Base-by-base conservation (phyloP, 805 yeast species). In the Sungouiella thailandica region DNA sequence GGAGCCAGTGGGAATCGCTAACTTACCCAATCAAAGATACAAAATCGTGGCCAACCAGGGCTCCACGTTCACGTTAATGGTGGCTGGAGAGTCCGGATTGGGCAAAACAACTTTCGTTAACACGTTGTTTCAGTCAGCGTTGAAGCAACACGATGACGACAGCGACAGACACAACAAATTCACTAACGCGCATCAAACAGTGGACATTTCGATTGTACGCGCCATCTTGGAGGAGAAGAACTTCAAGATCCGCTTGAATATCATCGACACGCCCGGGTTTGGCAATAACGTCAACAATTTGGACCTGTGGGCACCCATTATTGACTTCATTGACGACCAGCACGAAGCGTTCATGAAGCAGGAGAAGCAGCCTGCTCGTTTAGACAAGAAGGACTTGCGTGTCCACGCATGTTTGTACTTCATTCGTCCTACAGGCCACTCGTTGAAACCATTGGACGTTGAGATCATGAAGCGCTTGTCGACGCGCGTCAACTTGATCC, bases 71-170 rank as follows among this genome's bases (percentile, higher is more conserved):
- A 86, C 94, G 29, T 50, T 89, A 36, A 77, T 86, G 88, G 79
- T 86, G 17, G 86, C 87, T 29, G 97, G 97, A 49, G 96, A 88
- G 58, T 77, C 89, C 31, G 96, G 96, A 5, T 65, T 87, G 32
- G 97, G 97, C 41, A 86, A 88, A 58, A 81, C 94, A n/a, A 88
- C 96, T 0, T 87, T 87, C 47, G 69, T 88, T 57, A 85, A 86
- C 61, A 86, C 95, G 2, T 60, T 88, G 37, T 85, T 89, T 60
- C 93, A 85, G 58, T 74, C 88, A 2, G 60, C 76, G 17, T 63
- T 84, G 50, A 82, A 83, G 51, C 73, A 71, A 36, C 74, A 74
- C 55, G 68, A 74, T 31, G 74, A 72, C 38, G 67, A 70, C 17
- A 70, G 72, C 41, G 73, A 72, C 43, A 57, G 83, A 63, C 66